phyloP scores from a whole-genome alignment of 2,329 filamentous ascomycete species.

The Penicillium aurantiogriseum region DNA sequence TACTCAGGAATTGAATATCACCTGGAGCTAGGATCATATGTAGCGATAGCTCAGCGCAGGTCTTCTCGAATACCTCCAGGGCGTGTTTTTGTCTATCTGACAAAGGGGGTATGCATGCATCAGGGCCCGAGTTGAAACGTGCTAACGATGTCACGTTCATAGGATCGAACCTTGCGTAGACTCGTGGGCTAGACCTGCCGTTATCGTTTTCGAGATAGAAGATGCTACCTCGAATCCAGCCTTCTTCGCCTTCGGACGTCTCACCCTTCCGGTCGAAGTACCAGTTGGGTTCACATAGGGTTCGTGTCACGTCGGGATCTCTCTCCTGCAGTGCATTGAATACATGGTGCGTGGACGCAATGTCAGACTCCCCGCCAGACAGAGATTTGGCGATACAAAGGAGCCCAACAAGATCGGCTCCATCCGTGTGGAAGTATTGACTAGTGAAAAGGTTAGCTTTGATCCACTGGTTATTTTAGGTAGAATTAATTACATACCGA shows the following conservation, averaged over 20 bases:
- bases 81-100: conserved; percentile 28
- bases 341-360: conserved; percentile 72
- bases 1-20: conserved; percentile 31
- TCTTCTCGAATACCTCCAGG: conserved; percentile 26
- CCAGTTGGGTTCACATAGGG: conserved; percentile 73
- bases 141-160: conserved; percentile 73
- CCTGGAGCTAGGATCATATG: conserved; percentile 30
- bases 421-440: conserved; percentile 81
- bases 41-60: conserved; percentile 24
- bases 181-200: conserved; percentile 53
- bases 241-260: conserved; percentile 68
- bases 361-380: conserved; percentile 78
- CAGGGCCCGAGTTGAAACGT: conserved; percentile 61
- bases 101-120: conserved; percentile 27
- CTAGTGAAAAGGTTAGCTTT: conserved; percentile 33
- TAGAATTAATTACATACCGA: conserved; percentile 37
- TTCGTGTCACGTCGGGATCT: conserved; percentile 71
- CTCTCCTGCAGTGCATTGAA: conserved; percentile 74
- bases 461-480: background rate
- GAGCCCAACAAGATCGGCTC: conserved; percentile 75
- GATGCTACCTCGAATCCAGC: conserved; percentile 67
- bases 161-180: conserved; percentile 71
- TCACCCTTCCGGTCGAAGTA: conserved; percentile 90
- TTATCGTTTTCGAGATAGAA: conserved; percentile 69
- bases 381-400: conserved; percentile 73